Evolutionary conservation across 805 yeast species (phyloP), one percentile per base, ranked within the genome.

Genomic region (Pichia heedii): DNA sequence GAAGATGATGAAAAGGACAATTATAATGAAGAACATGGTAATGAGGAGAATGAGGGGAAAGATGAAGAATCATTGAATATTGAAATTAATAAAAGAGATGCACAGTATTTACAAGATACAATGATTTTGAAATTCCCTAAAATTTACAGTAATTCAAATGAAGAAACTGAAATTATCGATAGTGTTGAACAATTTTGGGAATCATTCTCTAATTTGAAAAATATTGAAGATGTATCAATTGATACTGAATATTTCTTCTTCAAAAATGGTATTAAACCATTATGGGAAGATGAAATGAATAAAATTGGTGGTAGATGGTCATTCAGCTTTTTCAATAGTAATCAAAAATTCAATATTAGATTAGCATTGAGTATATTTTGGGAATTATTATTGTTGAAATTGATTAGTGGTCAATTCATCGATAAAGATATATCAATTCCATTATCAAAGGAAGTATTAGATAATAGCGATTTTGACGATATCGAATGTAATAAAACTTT

Each of bases 281-380:
- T 76, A 39, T 79, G 85, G 84, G 84, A 79, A 54, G 84, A 79
- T 54, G 79, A 80, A 9, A 63, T 69, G 40, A 79, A 79, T 54
- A 60, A 70, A 47, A 63, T 67, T 41, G 84, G 84, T 32, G 84
- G 85, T 2, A 63, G 82, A 51, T 78, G 82, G 82, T 69, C 74
- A 18, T 71, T 77, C 50, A 48, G 41, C 22, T 33, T 46, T 27
- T 48, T 42, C 33, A 44, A 43, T 21, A 46, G 44, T 15, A 22
- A 39, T 33, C 18, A 32, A 22, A 16, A 51, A 37, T 35, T 47
- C 40, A 42, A 48, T 39, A n/a, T n/a, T n/a, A 55, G 51, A 33
- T 49, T 47, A 32, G 51, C 55, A 52, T 62, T 46, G 54, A 69
- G 50, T 26, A 58, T 74, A 41, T 67, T 76, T 38, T 76, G 80